Conservation (phyloP, 78 protist genomes). For the Dictyostelium discoideum region dicty_2.7 NC_007090.3:396501-397000, state of each 20-base stretch:
- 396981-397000: neutral
- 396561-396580: neutral
- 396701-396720: neutral
- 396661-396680: constrained; percentile 62
- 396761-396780: neutral
- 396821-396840: constrained; percentile 17
- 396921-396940: constrained; percentile 73
- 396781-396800: neutral
- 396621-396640: neutral
- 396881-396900: constrained; percentile 36
- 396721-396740: neutral
- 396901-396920: constrained; percentile 29
- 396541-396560: constrained; percentile 6
- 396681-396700: neutral
- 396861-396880: constrained; percentile 46
- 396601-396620: constrained; percentile 18
- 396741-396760: constrained; percentile 20
- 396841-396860: constrained; percentile 30
- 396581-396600: constrained; percentile 4
- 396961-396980: neutral
- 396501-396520: neutral
- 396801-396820: constrained; percentile 28
- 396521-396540: neutral
- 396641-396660: constrained; percentile 37
- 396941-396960: constrained; percentile 2